A percentile compares a stretch with the other conserved stretches of the same genome.
Conservation (phyloP, 148 eudicot genomes). For the Amaranthus cruentus region DNA sequence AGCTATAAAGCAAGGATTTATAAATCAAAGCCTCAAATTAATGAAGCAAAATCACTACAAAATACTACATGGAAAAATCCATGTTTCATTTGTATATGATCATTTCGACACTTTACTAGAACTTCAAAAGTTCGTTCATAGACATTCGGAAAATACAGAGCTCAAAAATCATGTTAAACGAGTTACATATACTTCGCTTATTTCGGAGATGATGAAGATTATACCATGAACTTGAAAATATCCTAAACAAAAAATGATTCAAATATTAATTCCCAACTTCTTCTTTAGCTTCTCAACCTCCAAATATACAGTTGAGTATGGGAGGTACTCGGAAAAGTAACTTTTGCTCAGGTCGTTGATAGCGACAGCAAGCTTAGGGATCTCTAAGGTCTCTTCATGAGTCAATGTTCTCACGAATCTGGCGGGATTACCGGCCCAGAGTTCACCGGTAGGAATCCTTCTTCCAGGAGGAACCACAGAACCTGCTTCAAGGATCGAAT, state of each 20-base stretch:
- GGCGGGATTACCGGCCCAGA: conserved; percentile 99
- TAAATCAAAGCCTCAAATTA: no score
- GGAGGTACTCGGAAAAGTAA: conserved; percentile 78
- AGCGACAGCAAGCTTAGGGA: conserved; percentile 93
- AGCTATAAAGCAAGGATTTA: no score
- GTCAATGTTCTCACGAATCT: conserved; percentile 87
- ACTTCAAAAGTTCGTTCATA: no score
- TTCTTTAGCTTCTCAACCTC: conserved; percentile 95
- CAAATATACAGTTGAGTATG: conserved; percentile 88
- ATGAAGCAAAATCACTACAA: no score
- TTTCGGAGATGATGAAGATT: conserved; percentile 26
- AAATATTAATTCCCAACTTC: conserved; percentile 62
- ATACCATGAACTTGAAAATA: conserved; percentile 19
- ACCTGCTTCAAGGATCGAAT: conserved; percentile 95
- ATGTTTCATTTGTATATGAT: no score
- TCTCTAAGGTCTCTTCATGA: conserved; percentile 89
- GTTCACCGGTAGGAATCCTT: conserved; percentile 92
- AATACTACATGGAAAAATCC: no score
- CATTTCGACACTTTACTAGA: no score
- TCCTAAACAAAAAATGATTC: conserved; percentile 16
- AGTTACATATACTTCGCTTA: conserved; percentile 25
- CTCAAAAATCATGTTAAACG: conserved; percentile 23
- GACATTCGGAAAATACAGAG: conserved; percentile 15
- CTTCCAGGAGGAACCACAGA: conserved; percentile 96
- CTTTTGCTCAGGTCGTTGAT: conserved; percentile 77